Base-by-base conservation (phyloP, 768 basidiomycete genomes). In the Boletus patriciae region DNA sequence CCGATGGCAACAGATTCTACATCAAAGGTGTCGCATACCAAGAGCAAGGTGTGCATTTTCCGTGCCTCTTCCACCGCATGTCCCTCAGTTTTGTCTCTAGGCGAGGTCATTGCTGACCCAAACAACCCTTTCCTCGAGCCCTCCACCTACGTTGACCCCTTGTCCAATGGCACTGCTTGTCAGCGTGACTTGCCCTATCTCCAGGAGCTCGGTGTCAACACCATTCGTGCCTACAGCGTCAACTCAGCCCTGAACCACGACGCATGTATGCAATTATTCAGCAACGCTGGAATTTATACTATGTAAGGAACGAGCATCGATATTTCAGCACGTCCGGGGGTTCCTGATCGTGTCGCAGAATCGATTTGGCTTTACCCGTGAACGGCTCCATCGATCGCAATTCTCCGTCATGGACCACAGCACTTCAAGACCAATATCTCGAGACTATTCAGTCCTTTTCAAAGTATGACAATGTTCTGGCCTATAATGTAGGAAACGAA, bases 401-500 rank as follows among this genome's bases (percentile, higher is more conserved):
- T 40, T 65, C 75, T 29, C 94, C 94, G 0, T 70, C 86, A 0
- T 96, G 94, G 94, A 80, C 86, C 0, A 89, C 88, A 7, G 90
- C 85, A 67, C 74, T 95, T n/a, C 74, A 90, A 36, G 80, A 92
- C 68, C 79, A 84, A 57, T 97, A 95, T 72, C 79, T 88, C 57
- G 68, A 69, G 29, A 96, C 92, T 27, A 89, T 96, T 63, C 78
- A 91, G 60, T 77, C 76, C 0, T 95, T 95, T 77, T 79, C 78
- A 67, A 84, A 90, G 70, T 97, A 96, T 64, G 84, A 91, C 77
- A 97, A 97, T 62, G 83, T 97, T 16, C 76, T 96, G 54, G 94
- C 86, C 12, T 95, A 80, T 75, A 96, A 95, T 66, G 80, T 97
- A 57, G 94, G 93, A 21, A 97, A 97, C 66, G 94, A 96, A 62